Percentiles rank a stretch among this genome's conserved stretches.
These are phyloP conservation scores for Mycosarcoma mackinlayi DNA, from an alignment of 1,284 basidiomycete genomes.

Conservation along the genomic window DNA sequence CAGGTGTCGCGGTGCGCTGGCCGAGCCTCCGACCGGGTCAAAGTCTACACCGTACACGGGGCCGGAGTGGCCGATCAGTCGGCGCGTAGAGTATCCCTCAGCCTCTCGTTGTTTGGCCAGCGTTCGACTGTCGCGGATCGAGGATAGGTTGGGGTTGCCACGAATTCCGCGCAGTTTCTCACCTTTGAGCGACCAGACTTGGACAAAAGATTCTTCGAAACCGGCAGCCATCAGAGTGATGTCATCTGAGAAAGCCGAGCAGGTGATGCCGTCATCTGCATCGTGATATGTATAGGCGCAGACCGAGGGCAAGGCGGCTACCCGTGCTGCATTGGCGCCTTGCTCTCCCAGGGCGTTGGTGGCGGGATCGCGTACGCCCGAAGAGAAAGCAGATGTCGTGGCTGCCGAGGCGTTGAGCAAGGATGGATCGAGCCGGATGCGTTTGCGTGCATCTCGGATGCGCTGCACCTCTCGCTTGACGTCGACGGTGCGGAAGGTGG, in stretches of 20 bases:
- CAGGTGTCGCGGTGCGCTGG: constrained; percentile 84
- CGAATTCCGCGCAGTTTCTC: constrained; percentile 83
- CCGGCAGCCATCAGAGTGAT: constrained; percentile 94
- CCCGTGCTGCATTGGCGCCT: constrained; percentile 54
- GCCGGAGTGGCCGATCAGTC: constrained; percentile 94
- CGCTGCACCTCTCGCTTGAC: constrained; percentile 90
- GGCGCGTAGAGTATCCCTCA: constrained; percentile 71
- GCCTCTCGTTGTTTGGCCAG: constrained; percentile 54
- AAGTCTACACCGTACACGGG: constrained; percentile 95
- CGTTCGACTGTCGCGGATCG: constrained; percentile 73
- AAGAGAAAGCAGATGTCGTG: constrained; percentile 24
- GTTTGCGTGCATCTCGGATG: constrained; percentile 79
- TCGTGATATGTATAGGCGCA: constrained; percentile 68
- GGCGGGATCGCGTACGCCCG: constrained; percentile 50
- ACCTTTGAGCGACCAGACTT: constrained; percentile 93
- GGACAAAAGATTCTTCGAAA: constrained; percentile 93
- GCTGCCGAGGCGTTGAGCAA: constrained; percentile 19
- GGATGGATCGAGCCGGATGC: constrained; percentile 59
- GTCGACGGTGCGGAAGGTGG: constrained; percentile 85
- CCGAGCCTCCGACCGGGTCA: constrained; percentile 88
- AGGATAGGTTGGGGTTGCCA: constrained; percentile 78
- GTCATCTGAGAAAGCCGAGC: constrained; percentile 89
- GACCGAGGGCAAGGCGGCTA: constrained; percentile 63
- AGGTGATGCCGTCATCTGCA: constrained; percentile 74
- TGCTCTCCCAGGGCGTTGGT: constrained; percentile 54